Evolutionary conservation across 2,329 filamentous ascomycete species (phyloP), one percentile per base, ranked within the genome.

Genomic region (Diatrype stigma): DNA sequence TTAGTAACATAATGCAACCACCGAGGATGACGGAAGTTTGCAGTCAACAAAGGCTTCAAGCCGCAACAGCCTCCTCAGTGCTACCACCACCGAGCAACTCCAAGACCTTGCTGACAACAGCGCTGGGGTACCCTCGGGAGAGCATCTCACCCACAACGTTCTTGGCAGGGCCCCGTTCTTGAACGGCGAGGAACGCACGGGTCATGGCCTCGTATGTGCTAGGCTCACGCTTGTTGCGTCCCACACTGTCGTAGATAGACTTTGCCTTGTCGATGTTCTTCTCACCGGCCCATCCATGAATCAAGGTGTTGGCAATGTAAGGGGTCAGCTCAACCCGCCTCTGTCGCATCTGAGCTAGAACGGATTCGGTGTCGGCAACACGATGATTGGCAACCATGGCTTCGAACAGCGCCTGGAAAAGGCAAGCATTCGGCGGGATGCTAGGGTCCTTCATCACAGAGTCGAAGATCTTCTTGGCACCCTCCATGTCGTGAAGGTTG

Each of bases 171-270:
- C 85, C 80, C 32, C 89, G 85, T 66, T 95, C 84, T 66, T 95
- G 90, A 3, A 87, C 87, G 11, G 90, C 85, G 49, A 99, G 82
- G 72, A 87, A 96, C 1, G 94, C 94, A 44, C 94, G 82, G 5
- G 92, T 96, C 94, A 99, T 99, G 38, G 93, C 92, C 73, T 99
- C 94, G 69, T 99, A 99, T 4, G 94, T 99, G 76, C 91, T 96
- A 3, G 94, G 94, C 75, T 99, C 94, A 51, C 94, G 86, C 73
- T 86, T 91, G 49, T 85, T 81, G 26, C 83, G 80, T 8, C 85
- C 82, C 3, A 99, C 85, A n/a, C 81, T 78, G 52, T 88, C 80
- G 67, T 96, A 99, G 55, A 96, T 85, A 22, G 80, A 74, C 64
- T 86, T 84, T 17, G 91, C 89, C 70, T 90, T 92, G 53, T 75